phyloP scores from a whole-genome alignment of 352 stramenopile genomes.

The Stramenopiles sp. region DNA sequence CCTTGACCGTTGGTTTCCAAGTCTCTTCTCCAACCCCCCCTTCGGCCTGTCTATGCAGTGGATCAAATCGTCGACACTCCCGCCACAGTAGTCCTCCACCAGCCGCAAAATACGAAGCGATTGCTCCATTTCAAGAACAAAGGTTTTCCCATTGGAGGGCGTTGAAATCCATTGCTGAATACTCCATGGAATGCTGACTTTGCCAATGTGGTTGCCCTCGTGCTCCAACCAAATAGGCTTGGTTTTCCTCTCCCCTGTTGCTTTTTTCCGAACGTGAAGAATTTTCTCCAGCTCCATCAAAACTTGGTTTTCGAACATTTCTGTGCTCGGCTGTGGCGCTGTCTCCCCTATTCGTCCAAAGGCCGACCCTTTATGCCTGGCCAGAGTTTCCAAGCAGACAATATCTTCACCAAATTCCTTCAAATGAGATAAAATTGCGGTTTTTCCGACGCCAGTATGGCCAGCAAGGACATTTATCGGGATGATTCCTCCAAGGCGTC shows the following conservation, averaged over 20 bases:
- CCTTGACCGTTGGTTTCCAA: slow-evolving; percentile 9
- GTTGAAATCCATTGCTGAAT: slow-evolving; percentile 17
- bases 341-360: slow-evolving; percentile 15
- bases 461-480: slow-evolving; percentile 9
- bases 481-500: background rate
- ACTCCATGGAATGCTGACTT: slow-evolving; percentile 10
- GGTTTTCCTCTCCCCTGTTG: no score
- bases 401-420: background rate
- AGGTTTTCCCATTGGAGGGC: no score
- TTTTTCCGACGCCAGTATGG: slow-evolving; percentile 16
- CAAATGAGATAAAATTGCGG: slow-evolving; percentile 11
- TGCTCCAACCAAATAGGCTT: slow-evolving; percentile 20
- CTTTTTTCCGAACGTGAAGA: no score
- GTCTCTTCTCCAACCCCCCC: background rate
- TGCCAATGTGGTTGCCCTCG: slow-evolving; percentile 20
- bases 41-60: background rate
- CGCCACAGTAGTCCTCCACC: slow-evolving; percentile 16
- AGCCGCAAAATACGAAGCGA: background rate
- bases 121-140: no score
- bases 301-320: slow-evolving; percentile 12
- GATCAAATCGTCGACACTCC: background rate
- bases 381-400: slow-evolving; percentile 17
- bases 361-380: slow-evolving; percentile 13
- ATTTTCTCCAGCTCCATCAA: background rate
- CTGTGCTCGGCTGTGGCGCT: slow-evolving; percentile 18